Conservation (phyloP, 2,329 filamentous ascomycete genomes). For the Curvularia verruculosa region DNA sequence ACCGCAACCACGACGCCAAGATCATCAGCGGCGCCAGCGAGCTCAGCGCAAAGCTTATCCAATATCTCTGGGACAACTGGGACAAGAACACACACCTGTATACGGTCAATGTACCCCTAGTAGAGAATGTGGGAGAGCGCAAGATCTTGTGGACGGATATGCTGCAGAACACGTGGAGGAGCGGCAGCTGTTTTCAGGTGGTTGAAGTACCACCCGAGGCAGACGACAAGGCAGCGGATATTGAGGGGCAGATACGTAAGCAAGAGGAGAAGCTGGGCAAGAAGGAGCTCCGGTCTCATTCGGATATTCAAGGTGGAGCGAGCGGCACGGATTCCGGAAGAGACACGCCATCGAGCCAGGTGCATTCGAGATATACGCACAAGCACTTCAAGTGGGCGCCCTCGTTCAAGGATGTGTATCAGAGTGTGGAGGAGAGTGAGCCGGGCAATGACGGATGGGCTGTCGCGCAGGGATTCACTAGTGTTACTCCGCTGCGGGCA, state of each 20-base stretch:
- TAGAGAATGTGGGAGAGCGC: conserved; percentile 72
- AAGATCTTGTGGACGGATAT: conserved; percentile 85
- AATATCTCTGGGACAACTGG: conserved; percentile 80
- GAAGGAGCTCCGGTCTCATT: conserved; percentile 41
- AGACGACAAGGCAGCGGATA: conserved; percentile 65
- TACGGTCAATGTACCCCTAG: conserved; percentile 85
- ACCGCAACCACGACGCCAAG: conserved; percentile 78
- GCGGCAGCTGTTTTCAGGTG: conserved; percentile 86
- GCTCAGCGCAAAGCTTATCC: conserved; percentile 77
- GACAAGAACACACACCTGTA: conserved; percentile 77
- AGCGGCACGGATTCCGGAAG: conserved; percentile 35
- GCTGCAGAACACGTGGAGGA: conserved; percentile 88
- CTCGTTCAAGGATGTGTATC: conserved; percentile 82
- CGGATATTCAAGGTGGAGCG: conserved; percentile 22
- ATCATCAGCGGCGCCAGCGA: conserved; percentile 79
- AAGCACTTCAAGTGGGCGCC: conserved; percentile 97
- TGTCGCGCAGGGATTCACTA: conserved; percentile 85
- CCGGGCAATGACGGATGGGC: conserved; percentile 94
- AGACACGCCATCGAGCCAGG: conserved; percentile 37
- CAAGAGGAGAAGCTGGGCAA: conserved; percentile 60
- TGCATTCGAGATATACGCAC: conserved; percentile 66
- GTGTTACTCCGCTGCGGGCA: conserved; percentile 86
- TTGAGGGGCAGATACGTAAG: conserved; percentile 76
- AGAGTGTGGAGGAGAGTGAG: conserved; percentile 77
- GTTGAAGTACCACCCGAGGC: conserved; percentile 69